Conservation (phyloP, 495 filamentous ascomycete species). For the Corynascus novoguineensis region DNA sequence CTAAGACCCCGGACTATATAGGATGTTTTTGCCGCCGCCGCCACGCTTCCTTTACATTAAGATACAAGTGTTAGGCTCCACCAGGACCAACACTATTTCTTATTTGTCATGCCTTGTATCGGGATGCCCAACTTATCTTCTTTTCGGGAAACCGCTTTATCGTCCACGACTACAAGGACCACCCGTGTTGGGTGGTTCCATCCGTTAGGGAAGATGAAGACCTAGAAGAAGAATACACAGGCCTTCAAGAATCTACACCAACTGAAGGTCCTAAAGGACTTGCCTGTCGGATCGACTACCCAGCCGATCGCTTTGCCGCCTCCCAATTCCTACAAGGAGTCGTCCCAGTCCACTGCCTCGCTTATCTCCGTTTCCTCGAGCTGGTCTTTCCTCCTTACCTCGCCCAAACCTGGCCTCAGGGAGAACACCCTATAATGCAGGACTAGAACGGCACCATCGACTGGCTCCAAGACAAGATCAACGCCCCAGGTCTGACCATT, state of each 20-base stretch:
- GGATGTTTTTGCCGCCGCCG: slow-evolving; percentile 8
- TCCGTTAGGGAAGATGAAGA: no score
- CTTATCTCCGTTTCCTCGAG: no score
- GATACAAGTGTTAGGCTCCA: slow-evolving; percentile 15
- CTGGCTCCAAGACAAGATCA: not conserved
- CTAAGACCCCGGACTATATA: not conserved
- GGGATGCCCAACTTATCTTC: not conserved
- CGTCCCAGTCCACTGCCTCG: no score
- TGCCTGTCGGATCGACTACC: no score
- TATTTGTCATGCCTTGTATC: not conserved
- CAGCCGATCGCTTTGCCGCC: no score
- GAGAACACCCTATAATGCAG: not conserved
- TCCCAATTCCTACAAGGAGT: no score
- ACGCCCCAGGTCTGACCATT: not conserved
- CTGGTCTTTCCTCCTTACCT: no score
- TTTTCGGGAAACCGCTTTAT: slow-evolving; percentile 1
- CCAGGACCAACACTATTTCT: slow-evolving; percentile 6
- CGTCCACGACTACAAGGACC: not conserved
- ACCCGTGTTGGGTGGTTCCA: not conserved
- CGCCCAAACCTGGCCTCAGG: no score
- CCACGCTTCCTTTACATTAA: slow-evolving; percentile 10
- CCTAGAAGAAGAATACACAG: no score
- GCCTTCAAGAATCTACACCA: no score
- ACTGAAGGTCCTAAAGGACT: no score
- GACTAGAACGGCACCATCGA: not conserved